A percentile compares a stretch with the other conserved stretches of the same genome.
phyloP scores from a whole-genome alignment of 306 rosid genomes.

The Quercus ilex region DNA sequence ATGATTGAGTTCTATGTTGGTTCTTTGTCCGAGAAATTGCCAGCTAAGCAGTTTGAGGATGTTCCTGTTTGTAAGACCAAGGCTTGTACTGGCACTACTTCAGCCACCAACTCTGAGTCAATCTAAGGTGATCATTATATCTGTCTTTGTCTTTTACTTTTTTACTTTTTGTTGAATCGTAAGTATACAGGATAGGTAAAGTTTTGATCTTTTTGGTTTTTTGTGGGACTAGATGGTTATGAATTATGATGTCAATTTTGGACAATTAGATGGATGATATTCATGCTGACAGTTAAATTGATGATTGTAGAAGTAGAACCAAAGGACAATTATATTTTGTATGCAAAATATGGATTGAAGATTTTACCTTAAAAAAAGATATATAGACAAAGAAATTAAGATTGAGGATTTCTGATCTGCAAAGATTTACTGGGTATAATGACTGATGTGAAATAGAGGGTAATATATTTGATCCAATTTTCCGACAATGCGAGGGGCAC shows the following conservation, averaged over 20 bases:
- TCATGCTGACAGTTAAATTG: not conserved
- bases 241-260: too few relatives aligned
- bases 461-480: too few relatives aligned
- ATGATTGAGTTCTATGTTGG: slow-evolving; percentile 57
- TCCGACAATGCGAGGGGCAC: not conserved
- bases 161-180: not conserved
- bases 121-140: slow-evolving; percentile 15
- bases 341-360: not conserved
- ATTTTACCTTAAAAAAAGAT: not conserved
- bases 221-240: not conserved
- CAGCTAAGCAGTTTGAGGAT: slow-evolving; percentile 40
- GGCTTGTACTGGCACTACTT: slow-evolving; percentile 3
- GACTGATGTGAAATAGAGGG: not conserved
- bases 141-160: not conserved
- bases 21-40: slow-evolving; percentile 49
- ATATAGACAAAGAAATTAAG: not conserved
- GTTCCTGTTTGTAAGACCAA: slow-evolving; percentile 41
- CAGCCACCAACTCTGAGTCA: not conserved
- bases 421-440: not conserved
- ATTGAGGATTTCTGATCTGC: not conserved
- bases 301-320: not conserved
- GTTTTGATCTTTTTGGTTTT: not conserved
- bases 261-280: not conserved
- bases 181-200: not conserved
- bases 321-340: not conserved